These are phyloP conservation scores for Volvariella volvacea DNA, from an alignment of 1,284 basidiomycete species.

Conservation along the genomic window DNA sequence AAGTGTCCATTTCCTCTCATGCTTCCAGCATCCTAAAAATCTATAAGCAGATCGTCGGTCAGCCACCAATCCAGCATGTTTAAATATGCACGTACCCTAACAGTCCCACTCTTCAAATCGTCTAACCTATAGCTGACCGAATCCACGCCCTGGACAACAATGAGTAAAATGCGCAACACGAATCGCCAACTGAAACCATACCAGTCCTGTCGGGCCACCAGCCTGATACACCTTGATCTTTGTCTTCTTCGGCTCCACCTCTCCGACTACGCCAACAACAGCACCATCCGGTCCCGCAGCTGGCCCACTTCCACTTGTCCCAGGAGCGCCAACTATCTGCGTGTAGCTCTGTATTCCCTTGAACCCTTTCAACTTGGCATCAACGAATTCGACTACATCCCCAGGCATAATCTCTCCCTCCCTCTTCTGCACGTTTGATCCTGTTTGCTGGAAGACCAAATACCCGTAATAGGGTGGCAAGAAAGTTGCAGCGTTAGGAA, in stretches of 20 bases:
- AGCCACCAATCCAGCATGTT: background rate
- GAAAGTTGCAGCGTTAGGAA: slow-evolving; percentile 42
- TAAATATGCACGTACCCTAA: slow-evolving; percentile 48
- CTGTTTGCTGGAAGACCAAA: slow-evolving; percentile 70
- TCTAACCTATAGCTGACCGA: slow-evolving; percentile 80
- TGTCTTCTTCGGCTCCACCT: slow-evolving; percentile 80
- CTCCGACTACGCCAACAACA: slow-evolving; percentile 69
- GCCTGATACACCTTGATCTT: slow-evolving; percentile 82
- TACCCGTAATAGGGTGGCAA: slow-evolving; percentile 49
- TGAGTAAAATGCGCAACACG: slow-evolving; percentile 11
- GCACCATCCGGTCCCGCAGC: slow-evolving; percentile 32
- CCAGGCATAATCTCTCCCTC: slow-evolving; percentile 81
- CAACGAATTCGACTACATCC: slow-evolving; percentile 71
- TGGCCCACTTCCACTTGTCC: background rate
- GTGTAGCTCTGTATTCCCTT: slow-evolving; percentile 75
- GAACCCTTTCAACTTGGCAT: slow-evolving; percentile 84
- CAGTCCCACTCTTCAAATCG: slow-evolving; percentile 78
- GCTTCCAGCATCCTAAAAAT: no score
- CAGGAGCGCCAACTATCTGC: slow-evolving; percentile 48
- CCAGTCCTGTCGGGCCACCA: slow-evolving; percentile 72
- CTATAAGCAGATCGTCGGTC: no score
- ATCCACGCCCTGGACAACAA: slow-evolving; percentile 48
- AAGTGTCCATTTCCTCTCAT: no score
- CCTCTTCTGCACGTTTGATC: slow-evolving; percentile 58
- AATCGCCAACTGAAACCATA: slow-evolving; percentile 22